A percentile compares a stretch with the other conserved stretches of the same genome.
Evolutionary conservation across 108 stramenopile genomes (phyloP).

Genomic region (Stephanodiscus triporus): DNA sequence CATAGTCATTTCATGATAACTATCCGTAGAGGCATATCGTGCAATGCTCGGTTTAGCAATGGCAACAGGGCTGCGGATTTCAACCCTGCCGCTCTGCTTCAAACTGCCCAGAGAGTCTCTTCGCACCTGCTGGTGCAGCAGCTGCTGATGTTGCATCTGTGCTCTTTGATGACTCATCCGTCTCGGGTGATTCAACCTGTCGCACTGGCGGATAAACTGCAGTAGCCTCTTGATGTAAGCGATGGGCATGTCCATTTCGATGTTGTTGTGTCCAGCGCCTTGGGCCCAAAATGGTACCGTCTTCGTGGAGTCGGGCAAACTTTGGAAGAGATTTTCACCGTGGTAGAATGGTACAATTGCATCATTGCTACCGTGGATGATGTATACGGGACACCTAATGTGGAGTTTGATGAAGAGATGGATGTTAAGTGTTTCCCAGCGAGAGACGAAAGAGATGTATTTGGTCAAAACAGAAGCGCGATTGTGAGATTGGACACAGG

Average conservation of each 20-base stretch:
- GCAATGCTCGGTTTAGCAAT: neutral
- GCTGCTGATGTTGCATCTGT: neutral
- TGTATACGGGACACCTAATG: conserved; percentile 65
- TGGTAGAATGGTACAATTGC: conserved; percentile 84
- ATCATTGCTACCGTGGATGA: conserved; percentile 77
- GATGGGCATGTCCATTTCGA: conserved; percentile 54
- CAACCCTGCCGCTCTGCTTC: neutral
- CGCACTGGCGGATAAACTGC: conserved; percentile 51
- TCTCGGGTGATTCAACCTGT: conserved; percentile 33
- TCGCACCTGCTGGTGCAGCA: neutral
- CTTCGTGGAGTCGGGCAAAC: conserved; percentile 56
- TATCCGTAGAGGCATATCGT: neutral
- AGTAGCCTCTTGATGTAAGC: conserved; percentile 49
- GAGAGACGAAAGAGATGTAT: neutral
- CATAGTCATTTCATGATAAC: neutral
- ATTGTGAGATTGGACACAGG: neutral
- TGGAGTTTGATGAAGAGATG: neutral
- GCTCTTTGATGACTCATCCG: neutral
- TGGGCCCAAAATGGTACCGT: conserved; percentile 79
- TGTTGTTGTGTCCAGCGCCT: conserved; percentile 70
- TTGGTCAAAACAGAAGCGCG: neutral
- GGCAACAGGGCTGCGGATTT: neutral
- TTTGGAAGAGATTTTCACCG: conserved; percentile 62
- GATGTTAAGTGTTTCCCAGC: neutral
- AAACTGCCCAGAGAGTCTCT: neutral